phyloP scores from a whole-genome alignment of 352 stramenopile species.

The Globisporangium paddicum region DNA sequence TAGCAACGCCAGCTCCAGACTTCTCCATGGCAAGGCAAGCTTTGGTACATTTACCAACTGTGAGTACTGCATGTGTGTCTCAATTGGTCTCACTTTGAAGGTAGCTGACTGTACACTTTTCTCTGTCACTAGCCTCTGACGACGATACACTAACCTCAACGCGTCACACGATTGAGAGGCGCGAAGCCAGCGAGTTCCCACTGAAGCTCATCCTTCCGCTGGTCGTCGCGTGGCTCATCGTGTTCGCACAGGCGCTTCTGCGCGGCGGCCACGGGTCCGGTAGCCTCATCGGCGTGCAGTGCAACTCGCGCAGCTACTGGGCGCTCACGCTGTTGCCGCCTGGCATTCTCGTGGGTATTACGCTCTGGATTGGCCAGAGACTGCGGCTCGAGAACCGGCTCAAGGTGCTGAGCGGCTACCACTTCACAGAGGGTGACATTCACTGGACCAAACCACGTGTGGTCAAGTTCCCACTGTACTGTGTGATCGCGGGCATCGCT shows the following conservation, averaged over 20 bases:
- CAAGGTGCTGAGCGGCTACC: slow-evolving; percentile 57
- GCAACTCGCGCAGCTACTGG: slow-evolving; percentile 92
- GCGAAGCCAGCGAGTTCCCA: slow-evolving; percentile 51
- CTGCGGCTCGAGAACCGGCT: slow-evolving; percentile 69
- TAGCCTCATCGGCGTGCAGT: slow-evolving; percentile 91
- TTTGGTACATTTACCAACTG: slow-evolving; percentile 39
- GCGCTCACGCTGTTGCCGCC: slow-evolving; percentile 85
- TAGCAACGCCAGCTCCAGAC: background rate
- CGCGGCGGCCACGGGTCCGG: slow-evolving; percentile 63
- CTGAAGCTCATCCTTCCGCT: slow-evolving; percentile 51
- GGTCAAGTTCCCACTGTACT: slow-evolving; percentile 91
- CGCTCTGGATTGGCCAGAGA: slow-evolving; percentile 44
- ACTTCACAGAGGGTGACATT: slow-evolving; percentile 92
- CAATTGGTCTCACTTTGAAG: too few species aligned
- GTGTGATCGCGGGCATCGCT: slow-evolving; percentile 91
- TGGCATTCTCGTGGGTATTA: slow-evolving; percentile 59
- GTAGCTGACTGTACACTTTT: background rate
- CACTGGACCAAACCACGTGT: slow-evolving; percentile 90
- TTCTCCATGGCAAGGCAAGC: slow-evolving; percentile 15
- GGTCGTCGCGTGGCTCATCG: slow-evolving; percentile 59
- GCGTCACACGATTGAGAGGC: slow-evolving; percentile 39
- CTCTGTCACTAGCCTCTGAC: slow-evolving; percentile 13
- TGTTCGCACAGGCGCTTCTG: slow-evolving; percentile 68
- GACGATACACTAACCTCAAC: slow-evolving; percentile 34
- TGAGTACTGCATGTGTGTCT: background rate